These are phyloP conservation scores for Triadica sebifera DNA, from an alignment of 345 rosid genomes.

Conservation along the genomic window DNA sequence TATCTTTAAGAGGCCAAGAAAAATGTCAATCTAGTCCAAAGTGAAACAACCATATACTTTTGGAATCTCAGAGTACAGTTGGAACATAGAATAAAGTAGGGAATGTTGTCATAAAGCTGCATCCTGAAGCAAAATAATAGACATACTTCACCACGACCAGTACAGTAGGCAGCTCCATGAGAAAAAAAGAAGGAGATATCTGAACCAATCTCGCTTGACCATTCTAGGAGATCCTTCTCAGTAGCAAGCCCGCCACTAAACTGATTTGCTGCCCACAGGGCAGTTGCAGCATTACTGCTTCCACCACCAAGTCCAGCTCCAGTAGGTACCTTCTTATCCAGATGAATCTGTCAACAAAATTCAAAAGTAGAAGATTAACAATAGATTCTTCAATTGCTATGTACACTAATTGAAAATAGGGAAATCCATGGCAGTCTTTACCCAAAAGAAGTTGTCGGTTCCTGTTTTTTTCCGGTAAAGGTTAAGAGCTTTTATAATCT, in stretches of 20 bases:
- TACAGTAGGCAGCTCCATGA: conserved; percentile 91
- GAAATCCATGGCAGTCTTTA: conserved; percentile 23
- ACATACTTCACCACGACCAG: conserved; percentile 96
- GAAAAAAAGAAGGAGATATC: conserved; percentile 97
- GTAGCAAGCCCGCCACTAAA: conserved; percentile 68
- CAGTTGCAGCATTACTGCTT: conserved; percentile 97
- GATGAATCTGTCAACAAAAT: conserved; percentile 61
- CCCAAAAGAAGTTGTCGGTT: conserved; percentile 77
- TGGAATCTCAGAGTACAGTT: conserved; percentile 9
- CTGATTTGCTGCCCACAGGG: conserved; percentile 98
- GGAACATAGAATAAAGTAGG: background rate
- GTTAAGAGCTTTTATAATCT: conserved; percentile 92
- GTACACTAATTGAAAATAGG: background rate
- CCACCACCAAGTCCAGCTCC: conserved; percentile 99
- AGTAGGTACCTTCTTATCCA: conserved; percentile 83
- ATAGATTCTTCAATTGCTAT: background rate
- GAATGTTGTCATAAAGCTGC: conserved; percentile 4
- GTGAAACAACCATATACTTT: background rate
- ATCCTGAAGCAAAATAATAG: conserved; percentile 2
- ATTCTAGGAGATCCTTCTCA: conserved; percentile 89
- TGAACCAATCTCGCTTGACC: conserved; percentile 97
- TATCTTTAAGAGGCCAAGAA: background rate
- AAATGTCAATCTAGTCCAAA: background rate
- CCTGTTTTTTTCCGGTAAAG: conserved; percentile 90
- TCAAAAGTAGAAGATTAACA: conserved; percentile 5